These are phyloP conservation scores for Ashbya aceris DNA, from an alignment of 1,139 yeast species.

Conservation along the genomic window DNA sequence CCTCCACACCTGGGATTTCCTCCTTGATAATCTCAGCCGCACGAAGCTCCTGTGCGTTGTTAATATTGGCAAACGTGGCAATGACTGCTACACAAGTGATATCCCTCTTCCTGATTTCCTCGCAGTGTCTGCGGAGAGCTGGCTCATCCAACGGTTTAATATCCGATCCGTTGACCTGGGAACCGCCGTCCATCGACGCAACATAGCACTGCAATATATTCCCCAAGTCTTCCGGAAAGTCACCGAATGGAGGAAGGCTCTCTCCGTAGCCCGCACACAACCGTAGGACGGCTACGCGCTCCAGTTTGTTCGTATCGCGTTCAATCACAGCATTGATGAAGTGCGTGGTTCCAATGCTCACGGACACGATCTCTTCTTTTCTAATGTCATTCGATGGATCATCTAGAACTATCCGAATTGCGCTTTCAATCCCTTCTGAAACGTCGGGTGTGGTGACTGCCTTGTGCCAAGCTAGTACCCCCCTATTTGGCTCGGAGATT, in stretches of 20 bases:
- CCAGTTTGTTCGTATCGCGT: slow-evolving; percentile 33
- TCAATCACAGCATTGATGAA: slow-evolving; percentile 40
- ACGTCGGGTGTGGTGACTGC: slow-evolving; percentile 37
- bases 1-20: slow-evolving; percentile 29
- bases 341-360: slow-evolving; percentile 40
- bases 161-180: slow-evolving; percentile 34
- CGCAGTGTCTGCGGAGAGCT: slow-evolving; percentile 28
- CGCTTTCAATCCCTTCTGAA: slow-evolving; percentile 35
- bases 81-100: slow-evolving; percentile 32
- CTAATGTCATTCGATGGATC: slow-evolving; percentile 13
- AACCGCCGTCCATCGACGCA: slow-evolving; percentile 33
- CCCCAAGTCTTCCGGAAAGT: slow-evolving; percentile 34
- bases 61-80: slow-evolving; percentile 35
- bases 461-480: slow-evolving; percentile 36
- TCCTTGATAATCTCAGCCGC: slow-evolving; percentile 28
- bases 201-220: slow-evolving; percentile 29
- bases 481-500: slow-evolving; percentile 20
- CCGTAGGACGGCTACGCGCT: slow-evolving; percentile 35
- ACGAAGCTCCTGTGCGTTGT: slow-evolving; percentile 29
- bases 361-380: slow-evolving; percentile 30
- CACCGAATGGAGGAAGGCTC: slow-evolving; percentile 33
- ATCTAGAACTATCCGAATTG: slow-evolving; percentile 29
- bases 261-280: slow-evolving; percentile 34
- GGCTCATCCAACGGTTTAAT: slow-evolving; percentile 30
- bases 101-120: slow-evolving; percentile 26